Base-by-base conservation (phyloP, 805 yeast species). In the Nakazawaea sp. region DNA sequence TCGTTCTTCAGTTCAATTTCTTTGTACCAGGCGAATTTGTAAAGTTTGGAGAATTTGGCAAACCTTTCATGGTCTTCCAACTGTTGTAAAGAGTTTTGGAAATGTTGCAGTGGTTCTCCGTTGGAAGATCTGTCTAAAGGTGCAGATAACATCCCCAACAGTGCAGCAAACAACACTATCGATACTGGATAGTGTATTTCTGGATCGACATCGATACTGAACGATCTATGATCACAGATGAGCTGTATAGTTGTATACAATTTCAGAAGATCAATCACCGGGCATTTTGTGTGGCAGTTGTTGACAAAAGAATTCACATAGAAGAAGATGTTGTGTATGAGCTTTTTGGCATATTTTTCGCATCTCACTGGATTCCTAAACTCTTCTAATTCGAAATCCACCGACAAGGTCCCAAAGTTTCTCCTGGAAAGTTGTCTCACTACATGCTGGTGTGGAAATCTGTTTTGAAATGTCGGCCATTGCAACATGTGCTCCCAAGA, bases 241-340 rank as follows among this genome's bases (percentile, higher is more conserved):
- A 13, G 17, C 12, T 35, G 30, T 15, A 35, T 36, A 5, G 43
- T 40, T 16, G 13, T 12, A 13, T 30, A 35, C 13, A 40, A 18
- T 15, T 32, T 35, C 4, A 16, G 29, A 19, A 40, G 27, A 27
- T 40, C 43, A 11, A 40, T 24, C 1, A 40, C 30, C 7, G 43
- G 43, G 10, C 40, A 26, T 23, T 40, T 40, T 7, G 33, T 35
- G 32, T 40, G 43, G 11, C 32, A 36, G 30, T 35, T 40, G 19
- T 40, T 35, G 31, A 40, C 39, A 28, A 16, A 40, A 4, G 40
- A 40, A 19, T 35, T 40, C 31, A 40, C 33, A 17, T 30, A 40
- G 12, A 32, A 35, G 4, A 19, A n/a, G 13, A 40, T 23, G 19
- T 35, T 40, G 18, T 33, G 34, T 10, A 30, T 29, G 26, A 38